Evolutionary conservation across 371 early-diverging fungal species (phyloP).

Genomic region (Blastocladiella emersonii): DNA sequence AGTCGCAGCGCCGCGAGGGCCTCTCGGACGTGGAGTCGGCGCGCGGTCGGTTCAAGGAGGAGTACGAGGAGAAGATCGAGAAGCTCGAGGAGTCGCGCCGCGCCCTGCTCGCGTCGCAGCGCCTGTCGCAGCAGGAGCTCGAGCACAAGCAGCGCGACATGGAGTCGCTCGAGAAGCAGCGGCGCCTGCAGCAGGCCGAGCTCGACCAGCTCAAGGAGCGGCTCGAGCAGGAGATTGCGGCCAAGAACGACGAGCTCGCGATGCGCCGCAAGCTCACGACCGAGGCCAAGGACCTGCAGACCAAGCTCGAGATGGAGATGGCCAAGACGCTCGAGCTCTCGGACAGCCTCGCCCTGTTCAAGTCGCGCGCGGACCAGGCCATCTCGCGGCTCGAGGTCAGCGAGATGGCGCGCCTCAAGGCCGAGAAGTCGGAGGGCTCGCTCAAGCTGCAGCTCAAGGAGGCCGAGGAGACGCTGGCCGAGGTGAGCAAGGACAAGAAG

Average conservation of each 20-base stretch:
- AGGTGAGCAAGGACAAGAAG: constrained; percentile 36
- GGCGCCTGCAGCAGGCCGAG: constrained; percentile 46
- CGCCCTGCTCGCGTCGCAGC: constrained; percentile 52
- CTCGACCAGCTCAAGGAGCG: constrained; percentile 42
- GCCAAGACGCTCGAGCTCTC: constrained; percentile 33
- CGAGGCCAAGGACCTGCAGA: constrained; percentile 34
- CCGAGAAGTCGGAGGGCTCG: constrained; percentile 43
- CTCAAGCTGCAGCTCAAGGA: constrained; percentile 38
- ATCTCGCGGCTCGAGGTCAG: constrained; percentile 38
- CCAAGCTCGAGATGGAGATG: constrained; percentile 27
- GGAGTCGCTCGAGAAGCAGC: constrained; percentile 40
- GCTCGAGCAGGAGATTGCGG: constrained; percentile 42
- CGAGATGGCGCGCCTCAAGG: constrained; percentile 41
- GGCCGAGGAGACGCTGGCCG: constrained; percentile 41
- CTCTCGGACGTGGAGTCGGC: constrained; percentile 35
- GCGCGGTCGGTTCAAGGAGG: constrained; percentile 35
- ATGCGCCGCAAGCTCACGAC: constrained; percentile 26
- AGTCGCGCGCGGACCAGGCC: constrained; percentile 35
- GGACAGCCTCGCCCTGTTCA: constrained; percentile 39
- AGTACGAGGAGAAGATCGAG: constrained; percentile 50
- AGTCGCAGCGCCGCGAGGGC: constrained; percentile 21
- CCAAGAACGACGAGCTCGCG: constrained; percentile 24
- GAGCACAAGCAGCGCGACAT: constrained; percentile 57
- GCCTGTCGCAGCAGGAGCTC: constrained; percentile 55
- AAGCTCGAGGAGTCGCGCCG: constrained; percentile 62